Evolutionary conservation across 805 yeast genomes (phyloP).

Genomic region (Kuraishia capsulata): DNA sequence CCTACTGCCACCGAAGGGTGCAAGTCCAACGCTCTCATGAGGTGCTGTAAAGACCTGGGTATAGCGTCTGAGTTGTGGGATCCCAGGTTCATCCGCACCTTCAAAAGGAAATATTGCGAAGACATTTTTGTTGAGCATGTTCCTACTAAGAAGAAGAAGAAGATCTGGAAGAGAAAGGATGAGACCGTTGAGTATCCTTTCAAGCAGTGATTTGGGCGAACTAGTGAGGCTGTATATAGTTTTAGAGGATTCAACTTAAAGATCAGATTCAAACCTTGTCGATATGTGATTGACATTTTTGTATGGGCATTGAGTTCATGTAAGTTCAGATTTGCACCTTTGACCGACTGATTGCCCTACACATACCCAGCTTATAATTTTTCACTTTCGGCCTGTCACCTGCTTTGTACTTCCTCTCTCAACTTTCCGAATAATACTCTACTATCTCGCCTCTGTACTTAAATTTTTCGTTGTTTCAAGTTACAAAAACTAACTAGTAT

Average conservation of each 20-base stretch:
- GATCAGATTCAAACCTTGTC: too few species aligned
- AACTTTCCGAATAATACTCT: too few species aligned
- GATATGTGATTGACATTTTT: too few species aligned
- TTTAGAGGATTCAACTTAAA: neutral
- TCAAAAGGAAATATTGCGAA: slow-evolving; percentile 61
- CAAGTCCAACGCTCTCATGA: slow-evolving; percentile 91
- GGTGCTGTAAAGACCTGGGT: slow-evolving; percentile 96
- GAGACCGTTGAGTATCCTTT: slow-evolving; percentile 82
- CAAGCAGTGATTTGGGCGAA: slow-evolving; percentile 28
- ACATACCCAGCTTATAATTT: too few species aligned
- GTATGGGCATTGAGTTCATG: too few species aligned
- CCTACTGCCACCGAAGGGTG: slow-evolving; percentile 98
- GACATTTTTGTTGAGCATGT: slow-evolving; percentile 82
- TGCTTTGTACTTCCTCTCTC: too few species aligned
- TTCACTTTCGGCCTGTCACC: too few species aligned
- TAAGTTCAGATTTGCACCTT: too few species aligned
- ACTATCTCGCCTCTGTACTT: too few species aligned
- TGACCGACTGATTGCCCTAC: too few species aligned
- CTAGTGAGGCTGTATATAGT: neutral
- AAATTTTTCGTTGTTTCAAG: too few species aligned
- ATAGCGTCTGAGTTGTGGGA: slow-evolving; percentile 98
- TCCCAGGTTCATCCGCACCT: slow-evolving; percentile 72
- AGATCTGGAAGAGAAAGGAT: slow-evolving; percentile 86
- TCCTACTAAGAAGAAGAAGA: slow-evolving; percentile 75
- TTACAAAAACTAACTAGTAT: too few species aligned